Percentiles rank a stretch among this genome's conserved stretches.
phyloP scores from a whole-genome alignment of 1,284 basidiomycete species.

The Trametes hirsuta region DNA sequence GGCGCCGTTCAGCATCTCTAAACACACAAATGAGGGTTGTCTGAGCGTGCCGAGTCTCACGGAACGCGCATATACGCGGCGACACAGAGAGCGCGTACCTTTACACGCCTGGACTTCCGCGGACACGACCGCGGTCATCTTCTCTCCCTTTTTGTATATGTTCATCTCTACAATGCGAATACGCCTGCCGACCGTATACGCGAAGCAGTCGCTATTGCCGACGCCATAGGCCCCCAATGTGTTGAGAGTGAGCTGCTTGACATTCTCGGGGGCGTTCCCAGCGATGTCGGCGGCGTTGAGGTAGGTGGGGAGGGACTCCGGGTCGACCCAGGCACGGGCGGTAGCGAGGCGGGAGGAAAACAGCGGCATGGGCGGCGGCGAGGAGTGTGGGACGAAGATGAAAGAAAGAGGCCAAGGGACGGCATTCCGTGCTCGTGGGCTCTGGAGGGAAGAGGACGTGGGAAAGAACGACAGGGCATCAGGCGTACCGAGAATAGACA shows the following conservation, averaged over 20 bases:
- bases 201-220: constrained; percentile 61
- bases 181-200: constrained; percentile 57
- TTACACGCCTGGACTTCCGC: constrained; percentile 64
- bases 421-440: background rate
- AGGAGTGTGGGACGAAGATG: background rate
- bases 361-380: constrained; percentile 13
- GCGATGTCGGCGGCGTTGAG: constrained; percentile 55
- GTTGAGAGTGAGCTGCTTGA: constrained; percentile 68
- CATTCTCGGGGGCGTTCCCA: constrained; percentile 61
- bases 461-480: too few relatives aligned
- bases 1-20: constrained; percentile 74
- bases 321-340: constrained; percentile 61
- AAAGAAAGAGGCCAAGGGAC: background rate
- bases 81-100: constrained; percentile 40
- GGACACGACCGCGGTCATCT: constrained; percentile 57
- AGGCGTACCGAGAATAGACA: too few relatives aligned
- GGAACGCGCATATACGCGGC: constrained; percentile 7
- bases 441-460: too few relatives aligned
- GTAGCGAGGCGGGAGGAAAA: constrained; percentile 28
- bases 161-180: constrained; percentile 64
- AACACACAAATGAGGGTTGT: background rate
- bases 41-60: background rate
- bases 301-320: constrained; percentile 52
- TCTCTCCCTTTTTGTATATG: constrained; percentile 46
- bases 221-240: constrained; percentile 69